Evolutionary conservation across 2,329 filamentous ascomycete genomes (phyloP).

Genomic region (Fusarium sacchari): DNA sequence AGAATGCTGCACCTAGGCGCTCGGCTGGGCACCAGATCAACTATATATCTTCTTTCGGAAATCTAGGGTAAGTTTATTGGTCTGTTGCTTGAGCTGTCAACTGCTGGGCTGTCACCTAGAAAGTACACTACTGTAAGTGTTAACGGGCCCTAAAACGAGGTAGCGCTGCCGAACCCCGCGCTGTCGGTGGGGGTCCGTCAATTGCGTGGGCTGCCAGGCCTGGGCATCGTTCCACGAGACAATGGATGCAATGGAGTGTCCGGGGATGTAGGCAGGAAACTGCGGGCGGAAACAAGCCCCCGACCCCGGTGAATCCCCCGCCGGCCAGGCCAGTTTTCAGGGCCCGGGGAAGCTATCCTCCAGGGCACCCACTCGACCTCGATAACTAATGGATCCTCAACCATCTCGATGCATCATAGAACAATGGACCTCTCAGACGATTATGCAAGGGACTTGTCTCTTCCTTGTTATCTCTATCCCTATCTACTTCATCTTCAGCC

Average conservation of each 20-base stretch:
- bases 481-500: background rate
- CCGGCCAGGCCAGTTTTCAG: background rate
- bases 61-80: constrained; percentile 27
- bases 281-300: background rate
- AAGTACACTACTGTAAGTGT: constrained; percentile 23
- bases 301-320: background rate
- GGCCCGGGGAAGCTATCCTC: constrained; percentile 17
- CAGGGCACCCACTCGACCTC: background rate
- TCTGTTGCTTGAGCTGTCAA: constrained; percentile 24
- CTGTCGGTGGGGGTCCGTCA: constrained; percentile 14
- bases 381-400: background rate
- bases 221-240: constrained; percentile 31
- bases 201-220: constrained; percentile 1
- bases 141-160: constrained; percentile 24
- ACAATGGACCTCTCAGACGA: background rate
- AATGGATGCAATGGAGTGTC: too few species aligned
- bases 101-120: background rate
- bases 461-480: constrained; percentile 2
- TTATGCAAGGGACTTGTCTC: constrained; percentile 9
- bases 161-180: constrained; percentile 42
- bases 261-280: background rate
- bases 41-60: background rate
- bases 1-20: background rate
- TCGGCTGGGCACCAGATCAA: background rate
- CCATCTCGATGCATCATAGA: background rate